Percentiles rank a stretch among this genome's conserved stretches.
phyloP scores from a whole-genome alignment of 2,329 filamentous ascomycete species.

The Beauveria sp. region DNA sequence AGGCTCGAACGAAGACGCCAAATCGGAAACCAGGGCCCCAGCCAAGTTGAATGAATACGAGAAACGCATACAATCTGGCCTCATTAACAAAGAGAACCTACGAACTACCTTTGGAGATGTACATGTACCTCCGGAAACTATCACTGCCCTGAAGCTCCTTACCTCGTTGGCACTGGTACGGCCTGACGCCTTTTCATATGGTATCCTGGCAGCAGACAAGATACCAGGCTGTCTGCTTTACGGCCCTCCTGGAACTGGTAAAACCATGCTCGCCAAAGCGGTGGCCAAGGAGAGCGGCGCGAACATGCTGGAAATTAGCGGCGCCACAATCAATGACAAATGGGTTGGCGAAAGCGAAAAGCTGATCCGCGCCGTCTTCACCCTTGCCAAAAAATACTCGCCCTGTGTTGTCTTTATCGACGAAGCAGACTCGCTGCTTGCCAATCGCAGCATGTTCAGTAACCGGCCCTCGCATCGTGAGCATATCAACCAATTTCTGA shows the following conservation, averaged over 20 bases:
- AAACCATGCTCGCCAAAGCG: conserved; percentile 62
- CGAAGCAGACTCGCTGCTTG: conserved; percentile 89
- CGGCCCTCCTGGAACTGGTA: conserved; percentile 75
- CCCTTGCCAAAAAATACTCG: conserved; percentile 79
- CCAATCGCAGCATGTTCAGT: conserved; percentile 59
- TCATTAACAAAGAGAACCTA: conserved; percentile 75
- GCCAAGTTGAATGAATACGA: conserved; percentile 65
- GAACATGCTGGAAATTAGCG: conserved; percentile 78
- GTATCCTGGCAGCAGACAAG: conserved; percentile 82
- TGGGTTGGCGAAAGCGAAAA: conserved; percentile 96
- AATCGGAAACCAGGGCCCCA: conserved; percentile 18
- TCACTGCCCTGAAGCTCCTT: conserved; percentile 79
- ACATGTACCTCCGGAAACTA: conserved; percentile 72
- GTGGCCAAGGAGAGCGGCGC: conserved; percentile 62
- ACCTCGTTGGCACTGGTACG: conserved; percentile 81
- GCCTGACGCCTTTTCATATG: conserved; percentile 93
- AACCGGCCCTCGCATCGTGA: conserved; percentile 71
- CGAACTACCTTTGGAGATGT: conserved; percentile 83
- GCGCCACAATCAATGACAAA: conserved; percentile 90
- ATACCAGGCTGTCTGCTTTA: conserved; percentile 86
- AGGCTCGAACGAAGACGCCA: conserved; percentile 22
- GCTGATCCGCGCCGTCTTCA: conserved; percentile 88
- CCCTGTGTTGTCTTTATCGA: conserved; percentile 96
- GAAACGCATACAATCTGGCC: conserved; percentile 70
- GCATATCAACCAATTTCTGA: conserved; percentile 92